phyloP scores from a whole-genome alignment of 2,329 filamentous ascomycete genomes.

The Aspergillus fumigatiaffinis region DNA sequence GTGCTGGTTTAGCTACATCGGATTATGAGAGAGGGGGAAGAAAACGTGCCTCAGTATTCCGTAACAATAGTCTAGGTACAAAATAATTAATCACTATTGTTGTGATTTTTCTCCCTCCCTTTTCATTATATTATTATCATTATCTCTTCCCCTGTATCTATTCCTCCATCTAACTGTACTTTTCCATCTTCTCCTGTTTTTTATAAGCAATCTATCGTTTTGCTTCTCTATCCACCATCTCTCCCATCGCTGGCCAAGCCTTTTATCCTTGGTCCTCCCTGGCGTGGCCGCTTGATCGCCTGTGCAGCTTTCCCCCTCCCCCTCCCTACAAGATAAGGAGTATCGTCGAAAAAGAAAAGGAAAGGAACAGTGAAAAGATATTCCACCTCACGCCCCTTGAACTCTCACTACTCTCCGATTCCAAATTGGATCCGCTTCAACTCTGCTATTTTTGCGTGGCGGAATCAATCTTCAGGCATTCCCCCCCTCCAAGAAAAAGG shows the following conservation, averaged over 20 bases:
- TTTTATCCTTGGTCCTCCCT: constrained; percentile 1
- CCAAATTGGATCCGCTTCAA: background rate
- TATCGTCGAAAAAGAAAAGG: background rate
- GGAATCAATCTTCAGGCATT: background rate
- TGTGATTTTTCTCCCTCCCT: background rate
- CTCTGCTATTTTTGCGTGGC: background rate
- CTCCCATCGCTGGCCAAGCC: constrained; percentile 7
- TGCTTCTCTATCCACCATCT: background rate
- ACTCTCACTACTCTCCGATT: background rate
- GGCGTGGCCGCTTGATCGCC: background rate
- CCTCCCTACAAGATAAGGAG: background rate
- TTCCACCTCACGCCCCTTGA: background rate
- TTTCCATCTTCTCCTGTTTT: background rate
- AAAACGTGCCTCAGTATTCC: background rate
- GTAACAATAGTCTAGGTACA: background rate
- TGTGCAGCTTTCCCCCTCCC: background rate
- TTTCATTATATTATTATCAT: background rate
- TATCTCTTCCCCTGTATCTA: constrained; percentile 7
- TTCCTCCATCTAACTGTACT: constrained; percentile 8
- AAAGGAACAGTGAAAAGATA: background rate
- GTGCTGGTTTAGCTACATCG: no score
- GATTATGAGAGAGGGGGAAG: background rate
- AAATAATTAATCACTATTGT: background rate
- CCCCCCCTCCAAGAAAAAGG: no score
- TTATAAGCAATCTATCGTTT: background rate